phyloP scores from a whole-genome alignment of 495 filamentous ascomycete genomes.

The Trichocladium uniseriatum region DNA sequence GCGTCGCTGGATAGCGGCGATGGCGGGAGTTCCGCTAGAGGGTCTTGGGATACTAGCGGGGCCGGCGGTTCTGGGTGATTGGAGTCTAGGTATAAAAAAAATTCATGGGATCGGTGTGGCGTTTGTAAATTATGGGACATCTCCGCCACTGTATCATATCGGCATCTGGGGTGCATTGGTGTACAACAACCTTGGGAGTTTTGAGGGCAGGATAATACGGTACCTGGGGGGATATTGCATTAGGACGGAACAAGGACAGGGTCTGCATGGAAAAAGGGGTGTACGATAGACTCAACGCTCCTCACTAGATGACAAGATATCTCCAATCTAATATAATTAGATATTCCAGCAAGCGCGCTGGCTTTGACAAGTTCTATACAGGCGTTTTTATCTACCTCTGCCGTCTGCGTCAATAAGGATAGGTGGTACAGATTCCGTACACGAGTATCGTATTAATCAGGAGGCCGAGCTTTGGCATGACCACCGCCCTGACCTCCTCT shows the following conservation, averaged over 20 bases:
- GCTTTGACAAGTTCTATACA: neutral
- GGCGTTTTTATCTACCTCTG: neutral
- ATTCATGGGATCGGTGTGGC: no score
- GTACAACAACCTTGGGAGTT: neutral
- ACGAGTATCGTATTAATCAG: no score
- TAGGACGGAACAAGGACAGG: neutral
- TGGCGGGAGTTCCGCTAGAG: neutral
- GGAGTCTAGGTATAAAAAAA: neutral
- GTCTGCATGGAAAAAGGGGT: neutral
- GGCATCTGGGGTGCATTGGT: neutral
- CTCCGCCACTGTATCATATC: neutral
- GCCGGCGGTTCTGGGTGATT: neutral
- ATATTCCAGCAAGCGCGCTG: neutral
- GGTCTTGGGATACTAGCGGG: neutral
- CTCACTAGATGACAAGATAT: conserved; percentile 1
- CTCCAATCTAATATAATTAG: conserved; percentile 1
- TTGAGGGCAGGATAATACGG: neutral
- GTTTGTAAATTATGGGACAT: neutral
- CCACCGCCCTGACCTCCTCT: neutral
- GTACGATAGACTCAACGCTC: neutral
- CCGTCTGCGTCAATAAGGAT: neutral
- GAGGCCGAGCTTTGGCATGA: no score
- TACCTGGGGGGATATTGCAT: neutral
- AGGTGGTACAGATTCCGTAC: no score
- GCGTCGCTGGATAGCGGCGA: neutral